Conservation (phyloP, 2,329 filamentous ascomycete genomes). For the Monilinia laxa region DNA sequence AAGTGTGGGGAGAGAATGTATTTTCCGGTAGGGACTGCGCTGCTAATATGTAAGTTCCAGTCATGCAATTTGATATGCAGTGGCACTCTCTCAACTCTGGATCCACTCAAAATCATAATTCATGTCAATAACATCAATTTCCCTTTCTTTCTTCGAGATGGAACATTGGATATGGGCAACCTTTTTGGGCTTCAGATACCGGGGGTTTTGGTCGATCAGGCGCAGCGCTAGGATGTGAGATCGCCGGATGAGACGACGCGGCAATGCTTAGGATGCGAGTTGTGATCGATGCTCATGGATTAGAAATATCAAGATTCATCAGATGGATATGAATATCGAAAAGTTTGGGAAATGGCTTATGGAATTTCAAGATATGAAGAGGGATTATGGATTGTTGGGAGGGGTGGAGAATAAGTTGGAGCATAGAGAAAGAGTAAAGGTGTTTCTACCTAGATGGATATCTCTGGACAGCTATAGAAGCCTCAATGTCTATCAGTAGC, state of each 20-base stretch:
- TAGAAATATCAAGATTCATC: slow-evolving; percentile 4
- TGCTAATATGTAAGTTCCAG: slow-evolving; percentile 19
- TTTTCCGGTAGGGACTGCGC: slow-evolving; percentile 20
- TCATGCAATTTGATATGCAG: slow-evolving; percentile 13
- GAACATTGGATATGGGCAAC: slow-evolving; percentile 9
- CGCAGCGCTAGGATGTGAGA: slow-evolving; percentile 32
- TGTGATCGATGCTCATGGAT: slow-evolving; percentile 18
- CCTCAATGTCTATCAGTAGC: neutral
- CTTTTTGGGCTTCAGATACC: slow-evolving; percentile 23
- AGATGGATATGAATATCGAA: slow-evolving; percentile 8
- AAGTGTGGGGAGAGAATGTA: slow-evolving; percentile 21
- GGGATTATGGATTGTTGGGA: neutral
- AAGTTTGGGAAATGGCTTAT: slow-evolving; percentile 6
- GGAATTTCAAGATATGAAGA: slow-evolving; percentile 13
- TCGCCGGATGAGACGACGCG: slow-evolving; percentile 34
- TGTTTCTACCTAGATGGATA: slow-evolving; percentile 7
- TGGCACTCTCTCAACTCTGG: slow-evolving; percentile 6
- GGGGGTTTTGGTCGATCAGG: slow-evolving; percentile 30
- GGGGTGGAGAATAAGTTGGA: slow-evolving; percentile 1
- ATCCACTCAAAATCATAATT: slow-evolving; percentile 16
- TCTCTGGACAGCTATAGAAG: neutral
- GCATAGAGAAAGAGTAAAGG: slow-evolving; percentile 2
- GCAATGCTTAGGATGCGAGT: slow-evolving; percentile 30
- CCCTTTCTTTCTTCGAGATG: slow-evolving; percentile 16
- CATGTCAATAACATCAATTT: slow-evolving; percentile 19